These are phyloP conservation scores for Neopestalotiopsis sp. DNA, from an alignment of 2,329 filamentous ascomycete genomes.

Conservation along the genomic window DNA sequence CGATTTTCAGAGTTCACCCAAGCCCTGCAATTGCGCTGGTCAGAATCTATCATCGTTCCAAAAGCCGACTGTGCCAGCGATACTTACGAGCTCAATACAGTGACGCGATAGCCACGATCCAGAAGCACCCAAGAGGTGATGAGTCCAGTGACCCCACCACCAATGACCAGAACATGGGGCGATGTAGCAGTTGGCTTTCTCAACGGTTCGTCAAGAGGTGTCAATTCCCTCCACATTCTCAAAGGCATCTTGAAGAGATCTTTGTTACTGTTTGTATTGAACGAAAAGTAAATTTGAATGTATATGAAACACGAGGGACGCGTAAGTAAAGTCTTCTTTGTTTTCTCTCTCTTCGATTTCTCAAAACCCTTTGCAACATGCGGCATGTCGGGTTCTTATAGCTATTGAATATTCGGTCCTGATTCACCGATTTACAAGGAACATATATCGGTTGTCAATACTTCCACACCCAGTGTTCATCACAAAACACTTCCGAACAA, in stretches of 20 bases:
- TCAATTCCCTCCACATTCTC: slow-evolving; percentile 39
- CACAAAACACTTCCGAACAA: not conserved
- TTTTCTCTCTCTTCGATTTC: not conserved
- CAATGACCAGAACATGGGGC: slow-evolving; percentile 37
- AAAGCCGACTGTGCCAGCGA: too few species aligned
- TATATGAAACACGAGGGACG: not conserved
- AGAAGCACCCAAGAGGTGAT: slow-evolving; percentile 47
- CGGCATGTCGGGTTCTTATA: not conserved
- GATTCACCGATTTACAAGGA: not conserved
- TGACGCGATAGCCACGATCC: slow-evolving; percentile 50
- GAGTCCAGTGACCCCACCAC: slow-evolving; percentile 39
- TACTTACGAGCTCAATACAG: slow-evolving; percentile 41
- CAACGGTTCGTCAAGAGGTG: slow-evolving; percentile 34
- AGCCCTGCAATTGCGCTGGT: slow-evolving; percentile 31
- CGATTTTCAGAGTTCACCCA: slow-evolving; percentile 45
- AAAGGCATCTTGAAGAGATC: slow-evolving; percentile 32
- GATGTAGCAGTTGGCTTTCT: slow-evolving; percentile 32
- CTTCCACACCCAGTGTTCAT: not conserved
- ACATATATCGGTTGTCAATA: not conserved
- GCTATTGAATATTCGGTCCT: not conserved
- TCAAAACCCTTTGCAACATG: not conserved
- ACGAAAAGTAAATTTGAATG: not conserved
- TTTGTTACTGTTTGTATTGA: not conserved
- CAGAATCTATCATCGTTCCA: not conserved
- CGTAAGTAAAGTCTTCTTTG: not conserved